Base-by-base conservation (phyloP, 2,329 filamentous ascomycete genomes). In the Clathrospora elynae region DNA sequence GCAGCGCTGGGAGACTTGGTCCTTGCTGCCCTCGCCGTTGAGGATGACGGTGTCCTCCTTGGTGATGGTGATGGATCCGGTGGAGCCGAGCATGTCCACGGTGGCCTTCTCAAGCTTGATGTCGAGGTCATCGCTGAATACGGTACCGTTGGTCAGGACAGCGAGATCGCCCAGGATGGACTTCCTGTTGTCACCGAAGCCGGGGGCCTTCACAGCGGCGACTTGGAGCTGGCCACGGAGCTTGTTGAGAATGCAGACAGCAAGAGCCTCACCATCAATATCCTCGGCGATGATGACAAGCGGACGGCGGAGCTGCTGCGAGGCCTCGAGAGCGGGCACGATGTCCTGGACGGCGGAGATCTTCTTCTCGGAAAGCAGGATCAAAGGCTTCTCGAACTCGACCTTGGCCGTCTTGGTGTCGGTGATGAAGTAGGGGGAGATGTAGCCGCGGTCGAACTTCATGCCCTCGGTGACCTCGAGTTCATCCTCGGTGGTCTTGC, bases 111-210 rank as follows among this genome's bases (percentile, higher is more conserved):
- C 93, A 42, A 99, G 88, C 85, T 99, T 99, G 75, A 97, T 85
- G 68, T 97, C 93, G 52, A 99, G 88, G 82, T 99, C 93, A 48
- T 97, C 93, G 46, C 86, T 91, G 83, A 99, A 99, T 76, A 99
- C 93, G 61, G 87, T 95, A 70, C 88, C 90, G 77, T 96, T 95
- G 76, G 92, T 97, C 51, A 99, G 84, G 64, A 97, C 86, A 71
- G 86, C 93, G 64, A 99, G 83, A 75, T 99, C 93, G 67, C 93
- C 93, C 31, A 99, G 89, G 73, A 99, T 96, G 64, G 90, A 96
- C 86, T 99, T 99, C 79, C 93, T 88, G 88, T 99, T 99, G 81
- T 99, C 93, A 76, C 93, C 93, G 73, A 99, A 99, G 74, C 93
- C 93, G 56, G 93, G 93, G 42, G 93, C 93, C 87, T 99, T 99